These are phyloP conservation scores for Senna tora DNA, from an alignment of 306 rosid species.

Conservation along the genomic window DNA sequence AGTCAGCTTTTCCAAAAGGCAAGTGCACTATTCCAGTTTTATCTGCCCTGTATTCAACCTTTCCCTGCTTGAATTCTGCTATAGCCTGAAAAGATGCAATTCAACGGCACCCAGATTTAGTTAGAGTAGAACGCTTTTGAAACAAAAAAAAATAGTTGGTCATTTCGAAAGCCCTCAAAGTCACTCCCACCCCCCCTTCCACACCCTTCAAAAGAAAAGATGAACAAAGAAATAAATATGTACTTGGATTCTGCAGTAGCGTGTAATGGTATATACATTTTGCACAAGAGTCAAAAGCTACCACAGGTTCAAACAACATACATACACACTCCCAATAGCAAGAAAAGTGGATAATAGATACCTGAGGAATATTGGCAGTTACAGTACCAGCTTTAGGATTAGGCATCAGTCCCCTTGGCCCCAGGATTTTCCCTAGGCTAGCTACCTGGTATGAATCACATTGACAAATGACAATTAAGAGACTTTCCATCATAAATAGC, in stretches of 20 bases:
- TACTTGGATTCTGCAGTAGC: too few species aligned
- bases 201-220: too few species aligned
- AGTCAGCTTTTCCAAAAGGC: conserved; percentile 84
- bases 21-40: conserved; percentile 97
- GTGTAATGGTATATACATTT: too few species aligned
- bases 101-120: neutral
- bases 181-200: neutral
- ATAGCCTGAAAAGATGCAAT: conserved; percentile 67
- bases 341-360: conserved; percentile 7
- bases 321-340: neutral
- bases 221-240: too few species aligned
- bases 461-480: conserved; percentile 11
- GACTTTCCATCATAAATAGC: neutral
- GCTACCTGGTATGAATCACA: conserved; percentile 56
- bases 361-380: conserved; percentile 73
- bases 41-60: conserved; percentile 89
- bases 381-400: conserved; percentile 75
- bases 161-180: neutral
- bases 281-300: neutral
- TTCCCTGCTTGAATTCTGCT: conserved; percentile 95
- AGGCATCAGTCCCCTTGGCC: conserved; percentile 82
- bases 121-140: neutral
- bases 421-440: conserved; percentile 69
- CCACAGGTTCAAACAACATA: neutral
- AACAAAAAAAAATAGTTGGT: conserved; percentile 1